Percentiles rank a stretch among this genome's conserved stretches.
phyloP scores from a whole-genome alignment of 208 protist species.

The Leishmania tarentolae region DNA sequence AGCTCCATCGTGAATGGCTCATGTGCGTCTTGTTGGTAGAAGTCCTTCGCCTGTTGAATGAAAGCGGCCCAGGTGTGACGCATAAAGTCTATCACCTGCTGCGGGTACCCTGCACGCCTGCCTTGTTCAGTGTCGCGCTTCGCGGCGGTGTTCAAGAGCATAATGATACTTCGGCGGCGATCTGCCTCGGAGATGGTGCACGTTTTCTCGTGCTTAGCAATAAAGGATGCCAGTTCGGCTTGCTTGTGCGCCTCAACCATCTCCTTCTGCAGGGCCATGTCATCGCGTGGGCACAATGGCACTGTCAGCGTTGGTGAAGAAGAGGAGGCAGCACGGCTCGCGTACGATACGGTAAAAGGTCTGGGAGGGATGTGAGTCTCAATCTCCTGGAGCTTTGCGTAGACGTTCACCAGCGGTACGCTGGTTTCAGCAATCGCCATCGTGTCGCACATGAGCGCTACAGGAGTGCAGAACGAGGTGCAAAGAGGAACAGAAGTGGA shows the following conservation, averaged over 20 bases:
- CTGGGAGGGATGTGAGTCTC: conserved; percentile 12
- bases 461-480: not conserved
- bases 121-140: conserved; percentile 38
- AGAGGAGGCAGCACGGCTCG: conserved; percentile 32
- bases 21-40: conserved; percentile 31
- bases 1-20: conserved; percentile 23
- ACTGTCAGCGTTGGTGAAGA: not conserved
- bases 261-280: conserved; percentile 43
- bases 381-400: conserved; percentile 8
- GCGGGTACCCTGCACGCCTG: conserved; percentile 22
- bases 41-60: conserved; percentile 50
- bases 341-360: conserved; percentile 53
- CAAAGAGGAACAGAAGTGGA: not conserved
- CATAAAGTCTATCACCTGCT: conserved; percentile 52
- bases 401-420: conserved; percentile 5
- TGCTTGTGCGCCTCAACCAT: conserved; percentile 27
- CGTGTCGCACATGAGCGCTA: conserved; percentile 10
- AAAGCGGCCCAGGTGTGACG: conserved; percentile 57
- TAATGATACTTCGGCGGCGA: conserved; percentile 39
- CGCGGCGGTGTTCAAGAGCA: conserved; percentile 53
- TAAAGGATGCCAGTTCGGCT: conserved; percentile 45
- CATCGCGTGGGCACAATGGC: conserved; percentile 17
- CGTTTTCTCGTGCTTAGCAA: conserved; percentile 37
- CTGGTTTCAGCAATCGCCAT: conserved; percentile 1
- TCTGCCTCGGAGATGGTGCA: conserved; percentile 32